Percentiles rank a stretch among this genome's conserved stretches.
Conservation (phyloP, 176 grass and related monocot genomes). For the Zea mays region Zm-B73-REFERENCE-NAM-5.0 NC_050100.1:163986501-163987000, state of each 20-base stretch:
- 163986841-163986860: constrained; percentile 57
- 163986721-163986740: too few relatives aligned
- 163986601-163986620: constrained; percentile 48
- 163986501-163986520: constrained; percentile 75
- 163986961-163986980: constrained; percentile 56
- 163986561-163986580: constrained; percentile 48
- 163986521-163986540: constrained; percentile 80
- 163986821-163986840: constrained; percentile 61
- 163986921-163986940: constrained; percentile 42
- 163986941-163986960: constrained; percentile 59
- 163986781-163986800: constrained; percentile 38
- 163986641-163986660: constrained; percentile 66
- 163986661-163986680: constrained; percentile 49
- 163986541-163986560: constrained; percentile 59
- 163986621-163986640: constrained; percentile 75
- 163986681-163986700: constrained; percentile 50
- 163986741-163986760: background rate
- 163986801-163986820: constrained; percentile 51
- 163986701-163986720: constrained; percentile 37
- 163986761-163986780: constrained; percentile 31
- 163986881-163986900: constrained; percentile 34
- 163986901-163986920: constrained; percentile 48
- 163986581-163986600: constrained; percentile 56
- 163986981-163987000: constrained; percentile 42
- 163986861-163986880: constrained; percentile 62